Base-by-base conservation (phyloP, 2,329 filamentous ascomycete species). In the Bipolaris sorokiniana region DNA sequence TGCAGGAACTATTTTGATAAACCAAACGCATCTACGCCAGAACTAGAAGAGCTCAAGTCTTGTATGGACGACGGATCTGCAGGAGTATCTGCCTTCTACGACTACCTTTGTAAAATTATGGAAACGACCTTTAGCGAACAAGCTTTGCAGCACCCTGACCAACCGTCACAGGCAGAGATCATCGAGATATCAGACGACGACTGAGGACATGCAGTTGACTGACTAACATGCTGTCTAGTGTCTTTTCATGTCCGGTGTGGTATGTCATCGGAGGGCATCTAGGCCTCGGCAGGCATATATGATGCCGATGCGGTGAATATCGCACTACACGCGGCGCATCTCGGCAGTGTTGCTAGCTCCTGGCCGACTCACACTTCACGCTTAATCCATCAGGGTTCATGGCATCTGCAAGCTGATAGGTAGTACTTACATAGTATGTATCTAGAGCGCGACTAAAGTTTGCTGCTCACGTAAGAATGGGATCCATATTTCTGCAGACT, bases 131-230 rank as follows among this genome's bases (percentile, higher is more conserved):
- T 74, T 40, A 69, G 64, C 15, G 31, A 44, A 20, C 52, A 67
- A 41, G 67, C 69, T 20, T 52, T 71, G 40, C 55, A 41, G 20
- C 54, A 59, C 20, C 65, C 67, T 26, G 49, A 61, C 15, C 56
- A 51, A 20, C 69, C 69, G 13, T 70, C 69, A 3, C 64, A 72
- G 34, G 58, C 61, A 3, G 70, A 74, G 47, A 63, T 69, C 10
- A 68, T 74, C 18, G 63, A 64, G 3, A 72, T 73, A 2, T 73
- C 70, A 1, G 68, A 71, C 38, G 67, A 70, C 28, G 68, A 72
- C 45, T 46, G 33, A 54, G 7, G 10, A 34, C 5, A 16, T 16
- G 5, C n/a, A 36, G 20, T 33, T 28, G 15, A 15, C 26, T 3
- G n/a, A 11, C 11, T 37, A 23, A 18, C 20, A 40, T 33, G 15